These are phyloP conservation scores for Paulownia fortunei DNA, from an alignment of 257 asterid genomes.

Conservation along the genomic window DNA sequence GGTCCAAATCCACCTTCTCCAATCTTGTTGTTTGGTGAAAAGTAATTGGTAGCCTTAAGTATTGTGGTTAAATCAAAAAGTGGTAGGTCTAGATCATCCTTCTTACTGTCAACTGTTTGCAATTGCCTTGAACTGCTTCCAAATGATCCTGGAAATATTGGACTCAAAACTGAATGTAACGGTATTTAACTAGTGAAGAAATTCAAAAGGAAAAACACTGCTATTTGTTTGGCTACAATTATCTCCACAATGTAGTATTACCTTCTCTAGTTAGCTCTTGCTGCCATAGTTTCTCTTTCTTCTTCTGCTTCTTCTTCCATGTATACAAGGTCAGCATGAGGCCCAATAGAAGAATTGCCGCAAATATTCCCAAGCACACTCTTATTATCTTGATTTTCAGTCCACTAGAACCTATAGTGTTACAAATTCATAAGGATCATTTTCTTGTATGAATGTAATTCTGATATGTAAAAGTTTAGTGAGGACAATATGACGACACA, in stretches of 20 bases:
- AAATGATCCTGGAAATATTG: not conserved
- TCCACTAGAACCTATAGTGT: constrained; percentile 7
- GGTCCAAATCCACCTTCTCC: constrained; percentile 43
- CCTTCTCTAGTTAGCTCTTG: constrained; percentile 22
- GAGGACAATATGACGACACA: no score
- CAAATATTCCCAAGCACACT: constrained; percentile 8
- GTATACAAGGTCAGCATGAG: not conserved
- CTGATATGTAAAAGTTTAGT: no score
- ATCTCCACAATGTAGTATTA: not conserved
- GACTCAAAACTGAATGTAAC: not conserved
- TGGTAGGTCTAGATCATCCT: constrained; percentile 26
- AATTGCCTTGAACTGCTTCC: constrained; percentile 1
- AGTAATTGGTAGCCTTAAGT: constrained; percentile 30
- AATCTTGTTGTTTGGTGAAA: constrained; percentile 26
- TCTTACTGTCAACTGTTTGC: not conserved
- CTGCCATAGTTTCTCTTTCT: not conserved
- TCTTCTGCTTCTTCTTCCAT: constrained; percentile 29
- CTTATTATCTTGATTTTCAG: constrained; percentile 1
- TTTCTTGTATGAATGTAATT: no score
- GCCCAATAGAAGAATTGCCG: constrained; percentile 20
- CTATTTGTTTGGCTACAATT: no score
- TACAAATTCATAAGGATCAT: no score
- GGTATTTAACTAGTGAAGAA: not conserved
- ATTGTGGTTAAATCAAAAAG: constrained; percentile 20
- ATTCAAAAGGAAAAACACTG: not conserved